Evolutionary conservation across 2,329 filamentous ascomycete genomes (phyloP), one percentile per base, ranked within the genome.

Genomic region (Talaromyces sp.): DNA sequence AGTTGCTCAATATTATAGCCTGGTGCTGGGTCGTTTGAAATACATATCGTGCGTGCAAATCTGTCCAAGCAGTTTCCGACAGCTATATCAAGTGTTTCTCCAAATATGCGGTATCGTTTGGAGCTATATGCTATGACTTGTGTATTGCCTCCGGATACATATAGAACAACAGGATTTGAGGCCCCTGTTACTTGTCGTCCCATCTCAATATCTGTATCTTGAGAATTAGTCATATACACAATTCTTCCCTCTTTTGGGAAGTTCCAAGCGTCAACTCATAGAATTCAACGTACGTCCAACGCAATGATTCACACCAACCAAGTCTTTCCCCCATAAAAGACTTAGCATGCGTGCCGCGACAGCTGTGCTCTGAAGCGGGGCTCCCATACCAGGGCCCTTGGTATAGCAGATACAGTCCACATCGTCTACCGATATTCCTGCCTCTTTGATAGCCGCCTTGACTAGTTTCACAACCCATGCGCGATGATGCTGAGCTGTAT

Each of bases 1-100:
- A 97, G 79, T 75, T 96, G 90, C 78, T 99, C 94, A 65, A 99
- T 97, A 71, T 99, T 99, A 75, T 97, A 97, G 1, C 94, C 94
- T 0, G 94, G 94, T 1, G 94, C 94, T 0, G 94, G 94, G 72
- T 99, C 93, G 73, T 99, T 99, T 71, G 88, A 88, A 69, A 99
- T 97, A 65, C 84, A 83, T 50, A 99, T 81, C 2, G 92, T 96
- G 66, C 94, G 86, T 33, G 94, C 94, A 72, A 99, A 97, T 35
- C 94, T 86, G 74, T 99, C 94, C 48, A 99, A 84, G 72, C 94
- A 97, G 77, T 99, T 99, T 4, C 94, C 94, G 10, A 99, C 93
- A 13, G 94, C 94, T 64, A 97, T 97, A 71, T 99, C 94, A 53
- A 99, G 85, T 1, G 94, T 92, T 78, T 99, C 94, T 62, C 94